These are phyloP conservation scores for Persicaria tinctoria DNA, from an alignment of 148 eudicot species.

Conservation along the genomic window DNA sequence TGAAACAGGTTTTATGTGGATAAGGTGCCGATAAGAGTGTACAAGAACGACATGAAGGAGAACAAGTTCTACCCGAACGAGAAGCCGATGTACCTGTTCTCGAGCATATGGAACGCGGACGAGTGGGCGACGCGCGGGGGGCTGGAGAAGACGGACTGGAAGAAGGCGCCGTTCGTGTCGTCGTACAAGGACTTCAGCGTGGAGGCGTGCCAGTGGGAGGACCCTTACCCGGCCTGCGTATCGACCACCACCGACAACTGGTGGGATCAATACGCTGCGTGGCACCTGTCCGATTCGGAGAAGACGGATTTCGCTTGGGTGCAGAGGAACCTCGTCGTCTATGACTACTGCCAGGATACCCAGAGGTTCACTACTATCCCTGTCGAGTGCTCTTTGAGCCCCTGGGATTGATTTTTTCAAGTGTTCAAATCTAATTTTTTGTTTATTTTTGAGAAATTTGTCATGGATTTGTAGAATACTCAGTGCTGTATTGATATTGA, in stretches of 20 bases:
- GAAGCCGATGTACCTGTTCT: constrained; percentile 95
- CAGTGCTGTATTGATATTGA: background rate
- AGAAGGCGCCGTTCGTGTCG: constrained; percentile 79
- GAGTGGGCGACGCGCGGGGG: constrained; percentile 98
- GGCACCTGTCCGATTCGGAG: constrained; percentile 68
- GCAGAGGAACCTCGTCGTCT: constrained; percentile 60
- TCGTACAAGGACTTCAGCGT: constrained; percentile 78
- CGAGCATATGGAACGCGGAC: constrained; percentile 97
- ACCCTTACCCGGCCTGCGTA: constrained; percentile 80
- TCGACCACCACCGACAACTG: constrained; percentile 75
- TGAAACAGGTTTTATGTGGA: constrained; percentile 77
- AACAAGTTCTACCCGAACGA: constrained; percentile 82
- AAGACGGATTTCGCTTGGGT: constrained; percentile 80
- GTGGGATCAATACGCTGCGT: constrained; percentile 88
- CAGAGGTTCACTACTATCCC: constrained; percentile 47
- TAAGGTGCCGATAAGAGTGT: constrained; percentile 64
- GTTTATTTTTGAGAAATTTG: background rate
- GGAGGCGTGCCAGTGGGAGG: constrained; percentile 91
- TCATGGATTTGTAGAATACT: background rate
- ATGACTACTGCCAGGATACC: constrained; percentile 71
- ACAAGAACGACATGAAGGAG: constrained; percentile 64
- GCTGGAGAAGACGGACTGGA: constrained; percentile 83
- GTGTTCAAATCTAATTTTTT: background rate
- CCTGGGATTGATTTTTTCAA: constrained; percentile 32
- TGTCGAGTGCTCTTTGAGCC: constrained; percentile 71